A percentile compares a stretch with the other conserved stretches of the same genome.
Conservation (phyloP, 2,329 filamentous ascomycete species). For the Cordyceps tenuipes region DNA sequence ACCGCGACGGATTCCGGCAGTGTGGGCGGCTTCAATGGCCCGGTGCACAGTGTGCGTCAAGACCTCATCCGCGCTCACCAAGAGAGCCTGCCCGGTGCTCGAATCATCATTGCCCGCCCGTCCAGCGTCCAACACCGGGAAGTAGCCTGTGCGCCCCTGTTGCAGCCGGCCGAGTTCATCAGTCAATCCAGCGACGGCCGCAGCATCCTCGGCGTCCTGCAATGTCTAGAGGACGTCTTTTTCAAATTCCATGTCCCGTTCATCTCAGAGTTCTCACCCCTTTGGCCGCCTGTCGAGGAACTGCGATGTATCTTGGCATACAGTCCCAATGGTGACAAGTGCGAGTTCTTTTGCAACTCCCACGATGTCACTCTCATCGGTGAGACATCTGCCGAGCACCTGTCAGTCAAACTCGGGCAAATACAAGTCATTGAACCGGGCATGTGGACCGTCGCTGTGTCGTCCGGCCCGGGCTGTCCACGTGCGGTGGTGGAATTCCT, state of each 20-base stretch:
- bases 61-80: neutral
- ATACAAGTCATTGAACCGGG: neutral
- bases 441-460: conserved; percentile 4
- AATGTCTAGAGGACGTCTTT: neutral
- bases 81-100: neutral
- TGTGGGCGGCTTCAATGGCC: neutral
- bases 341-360: conserved; percentile 2
- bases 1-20: neutral
- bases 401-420: neutral
- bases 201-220: conserved; percentile 3
- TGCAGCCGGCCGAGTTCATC: neutral
- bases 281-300: neutral
- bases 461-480: neutral
- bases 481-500: neutral
- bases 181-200: conserved; percentile 1
- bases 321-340: neutral
- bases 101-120: conserved; percentile 5
- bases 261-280: neutral
- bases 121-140: neutral
- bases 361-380: neutral
- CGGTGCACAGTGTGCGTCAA: neutral
- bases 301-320: neutral
- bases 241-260: neutral
- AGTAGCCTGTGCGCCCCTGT: neutral
- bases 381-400: neutral